Evolutionary conservation across 192 early-diverging fungal species (phyloP).

Genomic region (Backusella parvicylindrica): DNA sequence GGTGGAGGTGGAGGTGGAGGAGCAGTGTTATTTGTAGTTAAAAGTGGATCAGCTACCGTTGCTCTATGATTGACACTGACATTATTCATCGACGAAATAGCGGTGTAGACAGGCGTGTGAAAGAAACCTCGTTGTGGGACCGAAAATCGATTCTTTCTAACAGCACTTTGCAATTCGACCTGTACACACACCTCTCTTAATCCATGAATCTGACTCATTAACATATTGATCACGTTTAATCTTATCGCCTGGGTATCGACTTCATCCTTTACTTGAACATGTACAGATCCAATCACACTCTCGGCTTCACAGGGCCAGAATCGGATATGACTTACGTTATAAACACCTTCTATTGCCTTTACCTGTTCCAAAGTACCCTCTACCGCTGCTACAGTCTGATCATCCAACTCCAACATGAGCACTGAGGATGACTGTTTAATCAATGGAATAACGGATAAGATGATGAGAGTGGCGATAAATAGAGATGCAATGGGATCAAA

Average conservation of each 20-base stretch:
- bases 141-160: background rate
- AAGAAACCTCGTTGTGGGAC: conserved; percentile 11
- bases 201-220: conserved; percentile 45
- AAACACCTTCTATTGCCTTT: conserved; percentile 37
- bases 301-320: conserved; percentile 59
- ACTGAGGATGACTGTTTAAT: conserved; percentile 65
- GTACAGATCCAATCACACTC: conserved; percentile 50
- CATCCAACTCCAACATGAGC: conserved; percentile 47
- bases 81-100: conserved; percentile 2
- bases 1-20: background rate
- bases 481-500: conserved; percentile 95
- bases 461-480: conserved; percentile 84
- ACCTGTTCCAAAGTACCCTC: conserved; percentile 50
- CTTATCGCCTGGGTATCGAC: conserved; percentile 34
- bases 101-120: conserved; percentile 3
- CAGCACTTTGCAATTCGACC: conserved; percentile 31
- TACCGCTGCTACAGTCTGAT: conserved; percentile 33
- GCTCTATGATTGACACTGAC: conserved; percentile 9
- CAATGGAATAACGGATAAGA: conserved; percentile 84
- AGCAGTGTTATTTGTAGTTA: background rate
- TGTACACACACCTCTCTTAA: conserved; percentile 50
- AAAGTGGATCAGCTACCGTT: background rate
- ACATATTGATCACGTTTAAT: conserved; percentile 31
- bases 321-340: conserved; percentile 35
- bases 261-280: conserved; percentile 38